These are phyloP conservation scores for Cichorium intybus DNA, from an alignment of 140 eudicot species.

Conservation along the genomic window DNA sequence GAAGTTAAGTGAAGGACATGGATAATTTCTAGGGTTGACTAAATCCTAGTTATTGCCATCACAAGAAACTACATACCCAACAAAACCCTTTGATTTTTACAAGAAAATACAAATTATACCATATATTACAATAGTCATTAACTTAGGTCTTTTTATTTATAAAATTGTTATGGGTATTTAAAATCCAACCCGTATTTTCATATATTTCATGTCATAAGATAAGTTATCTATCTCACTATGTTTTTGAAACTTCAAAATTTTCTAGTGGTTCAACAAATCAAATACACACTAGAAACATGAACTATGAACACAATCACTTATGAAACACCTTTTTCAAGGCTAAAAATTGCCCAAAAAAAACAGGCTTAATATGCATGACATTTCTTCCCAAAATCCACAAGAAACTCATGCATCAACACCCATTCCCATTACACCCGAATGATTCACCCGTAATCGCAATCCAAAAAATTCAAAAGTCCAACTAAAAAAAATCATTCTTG, in stretches of 20 bases:
- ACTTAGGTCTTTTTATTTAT: no score
- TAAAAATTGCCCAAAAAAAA: not conserved
- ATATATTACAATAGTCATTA: not conserved
- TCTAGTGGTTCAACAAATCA: not conserved
- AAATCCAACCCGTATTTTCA: no score
- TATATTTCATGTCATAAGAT: no score
- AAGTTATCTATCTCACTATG: not conserved
- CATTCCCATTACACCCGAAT: conserved; percentile 24
- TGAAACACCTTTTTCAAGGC: not conserved
- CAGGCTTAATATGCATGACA: conserved; percentile 22
- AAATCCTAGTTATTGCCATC: not conserved
- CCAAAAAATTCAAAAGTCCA: not conserved
- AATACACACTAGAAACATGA: not conserved
- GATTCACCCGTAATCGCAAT: conserved; percentile 19
- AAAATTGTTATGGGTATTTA: no score
- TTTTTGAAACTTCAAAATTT: not conserved
- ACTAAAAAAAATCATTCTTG: conserved; percentile 4
- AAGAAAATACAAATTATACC: not conserved
- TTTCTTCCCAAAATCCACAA: conserved; percentile 21
- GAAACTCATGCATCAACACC: conserved; percentile 21
- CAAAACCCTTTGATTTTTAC: not conserved
- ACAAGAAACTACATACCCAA: not conserved
- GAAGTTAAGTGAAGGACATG: not conserved
- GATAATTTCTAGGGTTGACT: not conserved
- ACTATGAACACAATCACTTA: not conserved